Evolutionary conservation across 441 rosid genomes (phyloP).

Genomic region (Biscutella laevigata): DNA sequence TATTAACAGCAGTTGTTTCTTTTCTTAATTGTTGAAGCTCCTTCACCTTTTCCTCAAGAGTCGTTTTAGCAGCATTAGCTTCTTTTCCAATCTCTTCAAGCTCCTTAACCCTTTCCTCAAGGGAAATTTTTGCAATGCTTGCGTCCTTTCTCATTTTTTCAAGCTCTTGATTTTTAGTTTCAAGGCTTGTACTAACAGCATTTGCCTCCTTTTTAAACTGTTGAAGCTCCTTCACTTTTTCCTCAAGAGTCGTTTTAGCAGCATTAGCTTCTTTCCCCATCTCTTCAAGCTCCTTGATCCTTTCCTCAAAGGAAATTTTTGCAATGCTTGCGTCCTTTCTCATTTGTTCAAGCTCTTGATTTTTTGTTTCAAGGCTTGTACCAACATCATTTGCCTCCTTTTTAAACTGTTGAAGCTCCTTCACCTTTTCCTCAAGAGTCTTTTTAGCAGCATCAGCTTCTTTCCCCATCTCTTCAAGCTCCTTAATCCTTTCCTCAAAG

Average conservation of each 20-base stretch:
- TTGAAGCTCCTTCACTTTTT: conserved; percentile 29
- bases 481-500: conserved; percentile 46
- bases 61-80: conserved; percentile 31
- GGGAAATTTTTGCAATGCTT: too few relatives aligned
- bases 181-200: conserved; percentile 34
- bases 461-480: conserved; percentile 32
- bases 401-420: conserved; percentile 33
- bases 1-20: conserved; percentile 33
- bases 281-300: too few relatives aligned
- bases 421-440: conserved; percentile 38
- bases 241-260: conserved; percentile 36
- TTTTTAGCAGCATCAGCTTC: conserved; percentile 34
- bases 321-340: too few relatives aligned
- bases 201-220: conserved; percentile 33
- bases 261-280: conserved; percentile 35
- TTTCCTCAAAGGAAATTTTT: too few relatives aligned
- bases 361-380: conserved; percentile 38
- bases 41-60: conserved; percentile 41
- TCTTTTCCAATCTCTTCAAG: conserved; percentile 32
- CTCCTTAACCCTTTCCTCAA: too few relatives aligned
- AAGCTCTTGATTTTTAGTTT: conserved; percentile 34
- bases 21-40: conserved; percentile 26
- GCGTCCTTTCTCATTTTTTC: too few relatives aligned
- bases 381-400: conserved; percentile 31
- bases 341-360: conserved; percentile 25